phyloP scores from a whole-genome alignment of 2,329 filamentous ascomycete species.

The Epichloe brachyelytri region DNA sequence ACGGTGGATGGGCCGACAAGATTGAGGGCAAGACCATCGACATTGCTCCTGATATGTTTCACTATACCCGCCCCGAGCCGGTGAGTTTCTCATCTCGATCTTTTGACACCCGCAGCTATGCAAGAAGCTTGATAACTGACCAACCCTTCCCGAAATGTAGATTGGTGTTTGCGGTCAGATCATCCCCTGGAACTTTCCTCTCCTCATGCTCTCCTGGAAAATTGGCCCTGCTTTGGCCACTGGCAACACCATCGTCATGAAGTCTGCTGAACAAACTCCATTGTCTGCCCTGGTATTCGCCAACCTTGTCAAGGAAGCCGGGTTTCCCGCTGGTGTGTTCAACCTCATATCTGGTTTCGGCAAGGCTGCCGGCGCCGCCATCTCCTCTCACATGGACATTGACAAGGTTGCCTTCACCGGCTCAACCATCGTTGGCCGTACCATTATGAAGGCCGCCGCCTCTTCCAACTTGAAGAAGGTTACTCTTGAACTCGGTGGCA shows the following conservation, averaged over 20 bases:
- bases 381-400: slow-evolving; percentile 64
- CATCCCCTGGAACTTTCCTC: slow-evolving; percentile 81
- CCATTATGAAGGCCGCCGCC: slow-evolving; percentile 71
- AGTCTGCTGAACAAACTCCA: slow-evolving; percentile 66
- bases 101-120: not conserved
- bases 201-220: slow-evolving; percentile 77
- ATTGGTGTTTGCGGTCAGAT: slow-evolving; percentile 76
- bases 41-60: slow-evolving; percentile 63
- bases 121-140: not conserved
- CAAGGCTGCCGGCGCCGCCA: slow-evolving; percentile 63
- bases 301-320: slow-evolving; percentile 57
- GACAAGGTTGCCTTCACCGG: slow-evolving; percentile 80
- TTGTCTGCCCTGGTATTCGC: slow-evolving; percentile 55
- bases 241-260: slow-evolving; percentile 61
- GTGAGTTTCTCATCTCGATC: slow-evolving; percentile 23
- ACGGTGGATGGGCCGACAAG: slow-evolving; percentile 83
- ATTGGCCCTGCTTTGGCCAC: slow-evolving; percentile 59
- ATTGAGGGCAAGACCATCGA: slow-evolving; percentile 79
- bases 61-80: slow-evolving; percentile 69
- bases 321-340: slow-evolving; percentile 65
- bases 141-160: slow-evolving; percentile 8
- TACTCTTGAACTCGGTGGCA: slow-evolving; percentile 67
- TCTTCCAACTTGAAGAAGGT: slow-evolving; percentile 72
- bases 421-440: slow-evolving; percentile 58
- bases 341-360: slow-evolving; percentile 71